A percentile compares a stretch with the other conserved stretches of the same genome.
These are phyloP conservation scores for Fusarium beomiforme DNA, from an alignment of 2,329 filamentous ascomycete species.

Conservation along the genomic window DNA sequence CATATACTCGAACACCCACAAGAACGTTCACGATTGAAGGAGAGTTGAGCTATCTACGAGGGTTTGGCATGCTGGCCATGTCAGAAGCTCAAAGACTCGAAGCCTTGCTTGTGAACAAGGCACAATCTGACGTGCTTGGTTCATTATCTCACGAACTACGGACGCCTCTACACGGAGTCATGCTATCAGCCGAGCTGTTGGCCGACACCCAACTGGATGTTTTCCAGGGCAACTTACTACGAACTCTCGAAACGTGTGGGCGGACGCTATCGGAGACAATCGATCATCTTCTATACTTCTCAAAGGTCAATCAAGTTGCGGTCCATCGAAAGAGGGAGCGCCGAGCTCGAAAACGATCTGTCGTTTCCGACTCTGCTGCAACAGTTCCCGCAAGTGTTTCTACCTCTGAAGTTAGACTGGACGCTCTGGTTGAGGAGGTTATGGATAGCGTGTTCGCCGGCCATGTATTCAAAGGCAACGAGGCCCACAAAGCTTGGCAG, in stretches of 20 bases:
- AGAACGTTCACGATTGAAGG: conserved; percentile 56
- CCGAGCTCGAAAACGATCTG: conserved; percentile 11
- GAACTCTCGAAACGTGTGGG: conserved; percentile 61
- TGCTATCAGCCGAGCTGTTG: conserved; percentile 64
- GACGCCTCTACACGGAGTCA: conserved; percentile 68
- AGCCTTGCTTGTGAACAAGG: conserved; percentile 51
- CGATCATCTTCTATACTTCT: conserved; percentile 63
- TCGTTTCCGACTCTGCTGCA: conserved; percentile 4
- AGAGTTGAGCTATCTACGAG: conserved; percentile 61
- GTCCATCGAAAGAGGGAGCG: conserved; percentile 22
- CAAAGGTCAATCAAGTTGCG: conserved; percentile 60
- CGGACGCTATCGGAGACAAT: conserved; percentile 63
- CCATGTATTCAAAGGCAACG: conserved; percentile 26
- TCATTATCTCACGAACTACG: conserved; percentile 71
- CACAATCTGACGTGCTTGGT: conserved; percentile 67
- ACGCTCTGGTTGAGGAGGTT: conserved; percentile 35
- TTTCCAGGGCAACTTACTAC: conserved; percentile 58
- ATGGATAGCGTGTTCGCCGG: conserved; percentile 39
- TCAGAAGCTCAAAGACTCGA: conserved; percentile 62
- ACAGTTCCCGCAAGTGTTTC: not conserved
- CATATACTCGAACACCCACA: conserved; percentile 57
- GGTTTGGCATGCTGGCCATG: conserved; percentile 66
- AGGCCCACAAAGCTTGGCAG: conserved; percentile 27
- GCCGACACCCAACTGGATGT: conserved; percentile 59
- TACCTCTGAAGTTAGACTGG: conserved; percentile 18